Conservation (phyloP, 2,329 filamentous ascomycete species). For the Dendryphion nanum region DNA sequence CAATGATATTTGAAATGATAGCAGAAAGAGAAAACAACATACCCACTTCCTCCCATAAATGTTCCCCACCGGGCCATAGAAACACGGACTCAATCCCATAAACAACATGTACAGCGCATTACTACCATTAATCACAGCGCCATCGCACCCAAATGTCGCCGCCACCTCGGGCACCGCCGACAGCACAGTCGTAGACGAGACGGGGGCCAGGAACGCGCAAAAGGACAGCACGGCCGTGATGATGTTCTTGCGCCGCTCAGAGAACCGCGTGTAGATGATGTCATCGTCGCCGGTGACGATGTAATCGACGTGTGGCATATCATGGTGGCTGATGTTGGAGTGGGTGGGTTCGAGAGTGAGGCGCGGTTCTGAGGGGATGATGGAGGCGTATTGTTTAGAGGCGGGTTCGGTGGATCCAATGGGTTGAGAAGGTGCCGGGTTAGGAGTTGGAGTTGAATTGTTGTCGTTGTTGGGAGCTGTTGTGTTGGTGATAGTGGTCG, state of each 20-base stretch:
- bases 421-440: too few relatives aligned
- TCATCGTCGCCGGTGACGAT: slow-evolving; percentile 40
- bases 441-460: too few relatives aligned
- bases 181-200: slow-evolving; percentile 71
- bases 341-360: slow-evolving; percentile 32
- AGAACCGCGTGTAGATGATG: slow-evolving; percentile 64
- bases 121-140: slow-evolving; percentile 68
- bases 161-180: slow-evolving; percentile 75
- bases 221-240: slow-evolving; percentile 71
- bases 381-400: slow-evolving; percentile 31
- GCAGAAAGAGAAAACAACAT: slow-evolving; percentile 10
- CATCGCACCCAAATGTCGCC: slow-evolving; percentile 61
- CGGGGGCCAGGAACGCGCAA: slow-evolving; percentile 73
- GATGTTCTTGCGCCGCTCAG: slow-evolving; percentile 59
- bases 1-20: background rate
- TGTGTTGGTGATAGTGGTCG: too few relatives aligned
- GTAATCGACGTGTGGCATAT: slow-evolving; percentile 28
- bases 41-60: slow-evolving; percentile 52
- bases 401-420: too few relatives aligned
- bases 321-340: slow-evolving; percentile 30
- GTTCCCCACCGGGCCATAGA: slow-evolving; percentile 68
- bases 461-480: too few relatives aligned
- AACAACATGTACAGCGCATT: slow-evolving; percentile 74
- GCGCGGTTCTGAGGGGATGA: slow-evolving; percentile 19
- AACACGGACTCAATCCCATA: slow-evolving; percentile 63